phyloP scores from a whole-genome alignment of 2,329 filamentous ascomycete genomes.

The Cadophora sp. region DNA sequence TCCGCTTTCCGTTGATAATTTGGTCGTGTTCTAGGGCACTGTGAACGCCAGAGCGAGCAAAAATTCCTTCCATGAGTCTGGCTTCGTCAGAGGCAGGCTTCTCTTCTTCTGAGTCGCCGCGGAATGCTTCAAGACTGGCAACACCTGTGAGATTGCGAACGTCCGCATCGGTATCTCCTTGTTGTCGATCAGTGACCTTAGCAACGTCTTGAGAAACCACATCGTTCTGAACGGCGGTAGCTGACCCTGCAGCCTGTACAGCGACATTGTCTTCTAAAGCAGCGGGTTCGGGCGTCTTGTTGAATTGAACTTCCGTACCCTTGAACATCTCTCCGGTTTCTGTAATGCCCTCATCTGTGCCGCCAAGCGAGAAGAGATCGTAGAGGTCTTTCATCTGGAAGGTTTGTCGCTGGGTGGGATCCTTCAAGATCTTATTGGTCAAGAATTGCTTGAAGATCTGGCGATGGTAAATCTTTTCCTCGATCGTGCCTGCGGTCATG shows the following conservation, averaged over 20 bases:
- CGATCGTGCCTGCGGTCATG: slow-evolving; percentile 98
- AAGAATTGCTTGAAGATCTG: slow-evolving; percentile 99
- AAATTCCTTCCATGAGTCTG: slow-evolving; percentile 87
- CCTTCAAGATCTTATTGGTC: slow-evolving; percentile 93
- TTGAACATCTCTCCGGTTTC: slow-evolving; percentile 88
- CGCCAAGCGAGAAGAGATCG: slow-evolving; percentile 84
- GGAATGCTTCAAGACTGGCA: slow-evolving; percentile 68
- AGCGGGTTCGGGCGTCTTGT: slow-evolving; percentile 46
- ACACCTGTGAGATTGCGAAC: slow-evolving; percentile 65
- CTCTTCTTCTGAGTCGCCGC: slow-evolving; percentile 54
- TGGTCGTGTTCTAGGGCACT: slow-evolving; percentile 93
- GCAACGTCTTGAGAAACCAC: slow-evolving; percentile 27
- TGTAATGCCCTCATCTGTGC: slow-evolving; percentile 71
- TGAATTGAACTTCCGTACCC: slow-evolving; percentile 79
- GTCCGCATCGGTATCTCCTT: slow-evolving; percentile 48
- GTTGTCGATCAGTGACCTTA: slow-evolving; percentile 6
- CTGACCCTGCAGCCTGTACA: slow-evolving; percentile 21
- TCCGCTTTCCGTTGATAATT: slow-evolving; percentile 80
- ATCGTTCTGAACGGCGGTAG: slow-evolving; percentile 28
- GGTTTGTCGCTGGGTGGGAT: slow-evolving; percentile 90
- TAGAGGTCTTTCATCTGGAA: slow-evolving; percentile 91
- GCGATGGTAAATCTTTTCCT: slow-evolving; percentile 98
- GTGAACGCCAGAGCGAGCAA: slow-evolving; percentile 84
- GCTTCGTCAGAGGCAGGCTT: slow-evolving; percentile 63
- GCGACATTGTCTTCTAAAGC: slow-evolving; percentile 31